Evolutionary conservation across 768 basidiomycete species (phyloP).

Genomic region (Boletus subcaerulescens): DNA sequence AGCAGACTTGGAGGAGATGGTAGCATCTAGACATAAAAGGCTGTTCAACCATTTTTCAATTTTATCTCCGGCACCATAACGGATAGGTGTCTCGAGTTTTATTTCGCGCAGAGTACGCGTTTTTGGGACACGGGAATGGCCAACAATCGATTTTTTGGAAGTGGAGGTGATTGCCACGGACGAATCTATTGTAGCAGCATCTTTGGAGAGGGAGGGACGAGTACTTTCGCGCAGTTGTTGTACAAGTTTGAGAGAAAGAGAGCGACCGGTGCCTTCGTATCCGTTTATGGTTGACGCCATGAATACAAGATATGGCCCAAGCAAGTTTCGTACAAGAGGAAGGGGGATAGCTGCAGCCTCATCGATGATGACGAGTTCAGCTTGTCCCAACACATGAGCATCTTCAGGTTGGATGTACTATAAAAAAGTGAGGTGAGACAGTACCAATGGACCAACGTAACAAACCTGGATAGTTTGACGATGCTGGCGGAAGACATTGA

Average conservation of each 20-base stretch:
- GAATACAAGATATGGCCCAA: conserved; percentile 96
- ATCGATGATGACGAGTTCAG: conserved; percentile 95
- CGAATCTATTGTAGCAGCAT: conserved; percentile 41
- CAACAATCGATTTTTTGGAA: conserved; percentile 48
- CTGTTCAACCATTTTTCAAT: conserved; percentile 94
- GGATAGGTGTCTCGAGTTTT: conserved; percentile 92
- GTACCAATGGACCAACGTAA: background rate
- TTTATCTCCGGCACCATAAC: conserved; percentile 82
- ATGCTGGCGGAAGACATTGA: conserved; percentile 90
- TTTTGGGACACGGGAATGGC: conserved; percentile 60
- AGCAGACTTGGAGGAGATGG: conserved; percentile 49
- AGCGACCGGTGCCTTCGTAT: conserved; percentile 99
- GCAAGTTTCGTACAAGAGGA: conserved; percentile 90
- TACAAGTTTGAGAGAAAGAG: conserved; percentile 94
- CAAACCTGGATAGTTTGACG: conserved; percentile 93
- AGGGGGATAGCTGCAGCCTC: conserved; percentile 98
- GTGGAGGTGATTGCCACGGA: conserved; percentile 34
- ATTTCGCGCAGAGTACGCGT: conserved; percentile 81
- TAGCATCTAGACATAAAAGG: conserved; percentile 88
- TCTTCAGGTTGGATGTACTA: conserved; percentile 99
- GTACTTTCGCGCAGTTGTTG: conserved; percentile 94
- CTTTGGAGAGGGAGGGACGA: conserved; percentile 72
- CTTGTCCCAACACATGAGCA: conserved; percentile 95
- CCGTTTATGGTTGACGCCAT: conserved; percentile 99
- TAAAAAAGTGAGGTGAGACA: conserved; percentile 2